phyloP scores from a whole-genome alignment of 257 asterid species.

The Solanum pinnatisectum region DNA sequence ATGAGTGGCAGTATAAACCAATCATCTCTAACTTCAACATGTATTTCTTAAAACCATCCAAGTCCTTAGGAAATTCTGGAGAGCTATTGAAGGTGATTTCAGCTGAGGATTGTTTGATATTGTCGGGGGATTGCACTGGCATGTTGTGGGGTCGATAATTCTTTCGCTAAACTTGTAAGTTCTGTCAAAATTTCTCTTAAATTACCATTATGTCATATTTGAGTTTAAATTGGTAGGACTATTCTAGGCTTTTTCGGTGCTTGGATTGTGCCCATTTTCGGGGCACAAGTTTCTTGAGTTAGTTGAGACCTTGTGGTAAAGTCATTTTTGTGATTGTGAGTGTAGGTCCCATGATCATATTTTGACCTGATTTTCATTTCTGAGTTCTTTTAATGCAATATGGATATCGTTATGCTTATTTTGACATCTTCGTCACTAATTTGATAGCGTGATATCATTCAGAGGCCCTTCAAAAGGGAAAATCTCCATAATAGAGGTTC shows the following conservation, averaged over 20 bases:
- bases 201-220: too few relatives aligned
- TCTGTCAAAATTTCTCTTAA: background rate
- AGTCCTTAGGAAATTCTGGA: background rate
- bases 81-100: background rate
- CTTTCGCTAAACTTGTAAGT: background rate
- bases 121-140: background rate
- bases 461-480: background rate
- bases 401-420: background rate
- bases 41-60: background rate
- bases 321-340: background rate
- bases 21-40: background rate
- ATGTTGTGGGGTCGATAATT: background rate
- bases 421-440: background rate
- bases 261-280: background rate
- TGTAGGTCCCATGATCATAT: background rate
- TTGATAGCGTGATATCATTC: too few relatives aligned
- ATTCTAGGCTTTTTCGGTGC: background rate
- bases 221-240: background rate
- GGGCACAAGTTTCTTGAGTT: background rate
- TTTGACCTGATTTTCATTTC: background rate
- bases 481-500: background rate
- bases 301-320: background rate
- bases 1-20: background rate
- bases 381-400: too few relatives aligned
- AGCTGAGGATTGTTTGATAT: background rate